Conservation (phyloP, 768 basidiomycete genomes). For the Rhizopogon vinicolor region DNA sequence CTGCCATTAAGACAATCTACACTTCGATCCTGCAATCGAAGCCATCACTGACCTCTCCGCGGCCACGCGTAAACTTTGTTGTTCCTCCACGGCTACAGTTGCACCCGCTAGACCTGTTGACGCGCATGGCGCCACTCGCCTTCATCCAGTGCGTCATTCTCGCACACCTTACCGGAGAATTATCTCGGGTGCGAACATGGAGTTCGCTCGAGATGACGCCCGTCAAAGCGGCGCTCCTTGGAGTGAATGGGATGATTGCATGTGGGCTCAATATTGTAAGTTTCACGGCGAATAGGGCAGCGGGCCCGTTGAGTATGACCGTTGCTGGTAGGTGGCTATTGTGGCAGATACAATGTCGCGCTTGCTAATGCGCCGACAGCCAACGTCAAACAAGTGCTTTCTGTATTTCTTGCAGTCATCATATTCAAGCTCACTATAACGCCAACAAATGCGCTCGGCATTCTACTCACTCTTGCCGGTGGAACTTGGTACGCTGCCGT, state of each 20-base stretch:
- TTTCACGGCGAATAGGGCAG: conserved; percentile 93
- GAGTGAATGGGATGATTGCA: conserved; percentile 81
- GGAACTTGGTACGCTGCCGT: conserved; percentile 78
- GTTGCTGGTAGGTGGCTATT: conserved; percentile 64
- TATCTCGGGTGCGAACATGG: conserved; percentile 53
- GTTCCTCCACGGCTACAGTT: conserved; percentile 36
- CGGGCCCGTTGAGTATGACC: conserved; percentile 87
- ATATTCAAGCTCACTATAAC: conserved; percentile 85
- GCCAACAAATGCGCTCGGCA: conserved; percentile 75
- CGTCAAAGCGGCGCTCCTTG: conserved; percentile 46
- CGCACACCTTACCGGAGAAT: conserved; percentile 78
- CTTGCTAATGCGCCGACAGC: conserved; percentile 36
- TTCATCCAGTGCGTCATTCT: conserved; percentile 81
- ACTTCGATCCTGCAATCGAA: conserved; percentile 77
- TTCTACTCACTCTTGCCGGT: conserved; percentile 77
- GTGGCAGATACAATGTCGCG: background rate
- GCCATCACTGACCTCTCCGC: conserved; percentile 13
- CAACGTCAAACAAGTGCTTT: conserved; percentile 92
- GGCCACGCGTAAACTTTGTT: conserved; percentile 16
- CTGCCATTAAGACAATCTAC: conserved; percentile 89
- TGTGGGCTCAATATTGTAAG: conserved; percentile 92
- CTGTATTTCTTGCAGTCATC: conserved; percentile 76
- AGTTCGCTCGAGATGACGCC: conserved; percentile 35
- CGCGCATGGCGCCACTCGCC: conserved; percentile 88
- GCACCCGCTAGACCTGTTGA: conserved; percentile 82